Evolutionary conservation across 306 rosid genomes (phyloP), one percentile per base, ranked within the genome.

Genomic region (Spatholobus suberectus): DNA sequence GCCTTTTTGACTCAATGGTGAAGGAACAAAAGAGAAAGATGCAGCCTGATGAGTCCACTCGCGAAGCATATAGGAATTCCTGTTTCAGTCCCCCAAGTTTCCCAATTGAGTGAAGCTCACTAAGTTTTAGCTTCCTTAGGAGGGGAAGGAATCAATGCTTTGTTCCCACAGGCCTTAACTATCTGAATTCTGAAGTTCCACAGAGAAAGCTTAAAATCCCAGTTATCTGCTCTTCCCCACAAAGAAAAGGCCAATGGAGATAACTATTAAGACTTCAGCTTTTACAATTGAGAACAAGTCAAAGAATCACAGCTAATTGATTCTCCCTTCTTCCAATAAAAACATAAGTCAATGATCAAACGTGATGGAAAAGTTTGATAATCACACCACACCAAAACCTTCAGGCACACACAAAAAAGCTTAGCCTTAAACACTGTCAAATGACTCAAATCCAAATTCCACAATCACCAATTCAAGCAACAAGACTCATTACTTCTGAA

Each of bases 131-230:
- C 89, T 63, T 90, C 86, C 86, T 88, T 85, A 65, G 86, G 88
- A 87, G 93, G 98, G 65, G 73, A 93, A 93, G 91, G 92, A 79
- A 93, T 95, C 92, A 73, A 81, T 86, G 69, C 87, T 88, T 69
- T 88, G 84, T 69, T 75, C 77, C 77, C 37, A 70, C 62, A 44
- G 61, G 77, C 81, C 83, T 84, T 55, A 66, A 75, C 80, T 66
- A 66, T 81, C 71, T 76, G 81, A 85, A 75, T 57, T 57, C 70
- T 84, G 84, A 81, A 70, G 76, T 78, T 80, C 84, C 84, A 37
- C 73, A 54, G 68, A 70, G 77, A 84, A 91, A 79, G 70, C 85
- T 88, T 80, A 80, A 82, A 88, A 15, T 63, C 54, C 57, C 51
- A 54, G 67, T 57, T 62, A 63, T 85, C 70, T 83, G 79, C 21